Evolutionary conservation across 1,284 basidiomycete species (phyloP).

Genomic region (Papiliotrema flavescens): DNA sequence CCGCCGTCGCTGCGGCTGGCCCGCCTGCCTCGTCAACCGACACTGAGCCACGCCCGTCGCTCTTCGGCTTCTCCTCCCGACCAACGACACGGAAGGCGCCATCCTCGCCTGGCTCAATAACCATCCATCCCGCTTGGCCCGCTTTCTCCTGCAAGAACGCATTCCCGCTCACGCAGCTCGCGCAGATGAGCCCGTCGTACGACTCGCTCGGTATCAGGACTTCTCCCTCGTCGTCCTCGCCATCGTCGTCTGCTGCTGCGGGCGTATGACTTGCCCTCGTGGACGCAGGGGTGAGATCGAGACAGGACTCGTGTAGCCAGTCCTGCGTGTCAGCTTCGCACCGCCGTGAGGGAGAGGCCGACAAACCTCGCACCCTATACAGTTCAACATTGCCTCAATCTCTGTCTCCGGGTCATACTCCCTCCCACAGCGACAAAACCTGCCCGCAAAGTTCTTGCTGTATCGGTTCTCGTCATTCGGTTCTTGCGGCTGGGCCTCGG

Average conservation of each 20-base stretch:
- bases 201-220: slow-evolving; percentile 41
- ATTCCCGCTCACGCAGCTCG: slow-evolving; percentile 24
- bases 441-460: slow-evolving; percentile 37
- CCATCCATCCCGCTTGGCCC: slow-evolving; percentile 44
- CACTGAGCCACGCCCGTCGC: not conserved
- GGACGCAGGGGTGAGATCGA: slow-evolving; percentile 26
- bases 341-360: not conserved
- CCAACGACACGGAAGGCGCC: slow-evolving; percentile 28
- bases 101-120: slow-evolving; percentile 29
- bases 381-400: slow-evolving; percentile 46
- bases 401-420: slow-evolving; percentile 47
- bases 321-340: slow-evolving; percentile 22
- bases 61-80: not conserved
- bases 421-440: slow-evolving; percentile 47
- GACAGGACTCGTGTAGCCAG: slow-evolving; percentile 46
- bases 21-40: not conserved
- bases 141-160: slow-evolving; percentile 17
- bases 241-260: slow-evolving; percentile 22
- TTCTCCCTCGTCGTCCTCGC: slow-evolving; percentile 36
- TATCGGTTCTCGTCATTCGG: slow-evolving; percentile 40
- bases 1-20: not conserved
- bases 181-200: slow-evolving; percentile 46
- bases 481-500: slow-evolving; percentile 27
- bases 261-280: not conserved
- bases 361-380: slow-evolving; percentile 46